A percentile compares a stretch with the other conserved stretches of the same genome.
Evolutionary conservation across 345 rosid species (phyloP).

Genomic region (Corchorus olitorius): DNA sequence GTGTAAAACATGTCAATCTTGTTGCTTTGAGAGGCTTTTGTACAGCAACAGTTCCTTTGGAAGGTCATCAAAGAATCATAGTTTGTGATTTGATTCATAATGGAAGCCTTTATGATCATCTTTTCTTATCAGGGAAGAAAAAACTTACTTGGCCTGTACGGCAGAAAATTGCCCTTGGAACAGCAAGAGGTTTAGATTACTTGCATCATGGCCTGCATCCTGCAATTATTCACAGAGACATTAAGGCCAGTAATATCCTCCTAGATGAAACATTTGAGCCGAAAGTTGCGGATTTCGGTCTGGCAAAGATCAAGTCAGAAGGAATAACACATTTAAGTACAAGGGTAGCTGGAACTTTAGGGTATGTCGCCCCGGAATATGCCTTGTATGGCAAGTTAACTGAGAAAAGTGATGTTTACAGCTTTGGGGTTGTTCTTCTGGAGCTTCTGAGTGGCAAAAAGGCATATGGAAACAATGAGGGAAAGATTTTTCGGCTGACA

Average conservation of each 20-base stretch:
- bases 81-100: constrained; percentile 41
- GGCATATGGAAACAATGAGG: constrained; percentile 31
- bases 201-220: constrained; percentile 44
- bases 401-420: constrained; percentile 42
- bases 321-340: constrained; percentile 46
- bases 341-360: constrained; percentile 43
- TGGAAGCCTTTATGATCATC: constrained; percentile 46
- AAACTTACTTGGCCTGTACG: constrained; percentile 48
- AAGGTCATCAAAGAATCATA: constrained; percentile 44
- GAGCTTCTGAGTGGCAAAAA: constrained; percentile 49
- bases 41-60: constrained; percentile 28
- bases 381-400: constrained; percentile 48
- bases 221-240: constrained; percentile 46
- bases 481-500: constrained; percentile 30
- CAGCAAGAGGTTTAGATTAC: constrained; percentile 46
- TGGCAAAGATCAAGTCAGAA: constrained; percentile 42
- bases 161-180: constrained; percentile 43
- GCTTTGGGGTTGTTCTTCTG: constrained; percentile 46
- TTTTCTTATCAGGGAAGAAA: constrained; percentile 27
- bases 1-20: constrained; percentile 47
- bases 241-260: constrained; percentile 52
- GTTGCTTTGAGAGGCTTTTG: constrained; percentile 49
- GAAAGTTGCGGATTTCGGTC: constrained; percentile 51
- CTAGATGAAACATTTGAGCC: constrained; percentile 41
- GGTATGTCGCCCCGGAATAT: constrained; percentile 52